Conservation (phyloP, 1,139 yeast species). For the Diutina pseudorugosa region DNA sequence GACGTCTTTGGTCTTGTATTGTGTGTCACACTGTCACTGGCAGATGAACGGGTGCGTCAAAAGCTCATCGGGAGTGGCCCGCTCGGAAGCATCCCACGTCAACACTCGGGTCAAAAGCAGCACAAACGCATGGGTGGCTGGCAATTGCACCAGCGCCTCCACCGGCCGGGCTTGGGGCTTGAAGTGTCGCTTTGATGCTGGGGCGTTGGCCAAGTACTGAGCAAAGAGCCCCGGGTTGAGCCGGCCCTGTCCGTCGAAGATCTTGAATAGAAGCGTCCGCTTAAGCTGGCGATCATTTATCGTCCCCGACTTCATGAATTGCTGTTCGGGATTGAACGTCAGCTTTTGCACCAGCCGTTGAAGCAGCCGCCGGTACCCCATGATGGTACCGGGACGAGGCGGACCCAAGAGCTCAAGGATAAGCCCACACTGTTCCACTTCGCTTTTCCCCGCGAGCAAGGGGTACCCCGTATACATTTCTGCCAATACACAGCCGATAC, state of each 20-base stretch:
- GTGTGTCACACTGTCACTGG: neutral
- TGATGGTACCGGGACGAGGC: neutral
- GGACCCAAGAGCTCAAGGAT: constrained; percentile 51
- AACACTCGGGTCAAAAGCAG: neutral
- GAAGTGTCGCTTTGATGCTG: neutral
- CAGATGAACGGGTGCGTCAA: neutral
- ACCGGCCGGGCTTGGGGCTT: neutral
- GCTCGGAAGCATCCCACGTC: neutral
- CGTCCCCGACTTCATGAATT: neutral
- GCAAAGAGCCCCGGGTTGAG: neutral
- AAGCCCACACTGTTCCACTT: constrained; percentile 49
- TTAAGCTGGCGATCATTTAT: neutral
- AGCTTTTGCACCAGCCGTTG: neutral
- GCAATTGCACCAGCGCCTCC: neutral
- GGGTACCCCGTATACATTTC: constrained; percentile 61
- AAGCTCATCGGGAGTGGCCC: neutral
- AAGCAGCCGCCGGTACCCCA: neutral
- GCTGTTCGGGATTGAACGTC: neutral
- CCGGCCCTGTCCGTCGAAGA: constrained; percentile 1
- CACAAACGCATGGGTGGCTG: neutral
- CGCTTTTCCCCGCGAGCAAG: constrained; percentile 58
- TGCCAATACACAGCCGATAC: constrained; percentile 56
- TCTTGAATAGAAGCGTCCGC: neutral
- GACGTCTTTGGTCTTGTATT: neutral
- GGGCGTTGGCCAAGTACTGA: constrained; percentile 2